Evolutionary conservation across 2,329 filamentous ascomycete species (phyloP).

Genomic region (Xylariaceae sp.): DNA sequence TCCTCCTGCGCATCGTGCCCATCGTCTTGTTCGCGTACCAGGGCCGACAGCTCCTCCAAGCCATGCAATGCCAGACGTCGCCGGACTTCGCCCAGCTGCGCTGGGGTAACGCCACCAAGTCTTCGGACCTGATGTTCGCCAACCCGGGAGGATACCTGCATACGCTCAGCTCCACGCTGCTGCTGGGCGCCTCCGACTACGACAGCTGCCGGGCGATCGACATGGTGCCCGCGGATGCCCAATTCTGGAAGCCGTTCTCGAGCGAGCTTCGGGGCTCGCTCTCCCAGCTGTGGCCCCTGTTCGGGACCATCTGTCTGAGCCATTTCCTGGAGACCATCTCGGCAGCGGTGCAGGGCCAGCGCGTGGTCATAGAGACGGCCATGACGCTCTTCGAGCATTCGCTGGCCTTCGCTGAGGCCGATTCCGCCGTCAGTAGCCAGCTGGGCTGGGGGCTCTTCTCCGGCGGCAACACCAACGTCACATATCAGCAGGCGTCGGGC

Average conservation of each 20-base stretch:
- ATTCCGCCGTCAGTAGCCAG: conserved; percentile 75
- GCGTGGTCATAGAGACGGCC: conserved; percentile 75
- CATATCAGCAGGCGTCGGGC: conserved; percentile 31
- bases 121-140: conserved; percentile 61
- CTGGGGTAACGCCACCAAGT: conserved; percentile 60
- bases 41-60: conserved; percentile 64
- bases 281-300: conserved; percentile 67
- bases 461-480: conserved; percentile 34
- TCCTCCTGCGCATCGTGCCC: conserved; percentile 63
- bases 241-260: conserved; percentile 40
- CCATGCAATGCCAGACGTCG: conserved; percentile 87
- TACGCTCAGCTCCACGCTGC: conserved; percentile 59
- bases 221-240: conserved; percentile 56
- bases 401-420: conserved; percentile 89
- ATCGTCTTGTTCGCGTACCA: conserved; percentile 65
- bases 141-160: conserved; percentile 65
- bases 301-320: conserved; percentile 61
- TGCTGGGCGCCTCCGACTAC: conserved; percentile 67
- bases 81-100: conserved; percentile 61
- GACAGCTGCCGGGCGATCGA: conserved; percentile 66
- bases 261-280: conserved; percentile 67
- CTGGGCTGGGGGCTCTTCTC: conserved; percentile 63
- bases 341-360: conserved; percentile 78
- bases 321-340: conserved; percentile 86
- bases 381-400: conserved; percentile 98